Evolutionary conservation across 1,139 yeast genomes (phyloP).

Genomic region (Arxiozyma slooffiae): DNA sequence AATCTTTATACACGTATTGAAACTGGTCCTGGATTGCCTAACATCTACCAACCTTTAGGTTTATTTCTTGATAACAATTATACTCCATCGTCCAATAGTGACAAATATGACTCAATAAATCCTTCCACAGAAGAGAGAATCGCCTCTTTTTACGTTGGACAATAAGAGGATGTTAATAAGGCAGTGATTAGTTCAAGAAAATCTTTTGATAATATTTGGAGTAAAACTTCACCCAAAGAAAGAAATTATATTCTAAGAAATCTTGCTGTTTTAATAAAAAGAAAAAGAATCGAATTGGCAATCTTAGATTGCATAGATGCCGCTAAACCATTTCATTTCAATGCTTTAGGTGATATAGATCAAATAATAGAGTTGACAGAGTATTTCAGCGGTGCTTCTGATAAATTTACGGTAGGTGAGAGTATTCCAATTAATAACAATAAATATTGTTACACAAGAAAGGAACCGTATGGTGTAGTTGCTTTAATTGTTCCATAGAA

Average conservation of each 20-base stretch:
- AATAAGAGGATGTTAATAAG: constrained; percentile 55
- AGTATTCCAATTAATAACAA: constrained; percentile 55
- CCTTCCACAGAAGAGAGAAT: constrained; percentile 64
- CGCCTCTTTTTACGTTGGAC: constrained; percentile 59
- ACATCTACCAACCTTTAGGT: constrained; percentile 46
- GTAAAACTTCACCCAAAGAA: constrained; percentile 38
- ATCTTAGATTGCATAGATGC: constrained; percentile 55
- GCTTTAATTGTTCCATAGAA: constrained; percentile 74
- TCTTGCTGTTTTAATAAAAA: constrained; percentile 43
- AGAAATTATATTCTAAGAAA: constrained; percentile 41
- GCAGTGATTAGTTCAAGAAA: constrained; percentile 68
- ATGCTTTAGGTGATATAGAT: constrained; percentile 52
- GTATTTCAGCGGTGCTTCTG: constrained; percentile 82
- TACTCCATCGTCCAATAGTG: constrained; percentile 40
- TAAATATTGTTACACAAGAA: constrained; percentile 67
- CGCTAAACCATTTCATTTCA: constrained; percentile 50
- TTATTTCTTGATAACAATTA: constrained; percentile 57
- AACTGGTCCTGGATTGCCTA: constrained; percentile 1
- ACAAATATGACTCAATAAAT: constrained; percentile 47
- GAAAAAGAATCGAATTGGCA: constrained; percentile 42
- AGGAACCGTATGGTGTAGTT: constrained; percentile 75
- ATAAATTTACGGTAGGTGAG: constrained; percentile 62
- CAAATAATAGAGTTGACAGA: constrained; percentile 51
- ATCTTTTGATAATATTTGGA: constrained; percentile 52
- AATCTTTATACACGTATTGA: constrained; percentile 8